These are phyloP conservation scores for Halophytophthora batemanensis DNA, from an alignment of 352 stramenopile genomes.

Conservation along the genomic window DNA sequence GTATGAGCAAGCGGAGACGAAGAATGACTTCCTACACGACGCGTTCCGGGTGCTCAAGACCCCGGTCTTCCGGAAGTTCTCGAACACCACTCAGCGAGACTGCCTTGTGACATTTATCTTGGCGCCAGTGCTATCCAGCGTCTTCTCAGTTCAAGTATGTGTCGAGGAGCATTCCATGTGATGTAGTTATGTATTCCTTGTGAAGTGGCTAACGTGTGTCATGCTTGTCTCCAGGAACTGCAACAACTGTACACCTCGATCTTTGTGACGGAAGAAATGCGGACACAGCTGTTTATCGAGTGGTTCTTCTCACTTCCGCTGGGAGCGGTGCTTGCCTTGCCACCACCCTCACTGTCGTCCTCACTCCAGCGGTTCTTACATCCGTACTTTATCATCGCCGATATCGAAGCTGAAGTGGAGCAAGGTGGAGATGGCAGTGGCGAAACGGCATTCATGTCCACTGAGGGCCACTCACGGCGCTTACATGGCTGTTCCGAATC, in stretches of 20 bases:
- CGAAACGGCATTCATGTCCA: constrained; percentile 20
- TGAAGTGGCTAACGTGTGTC: constrained; percentile 9
- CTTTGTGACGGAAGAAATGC: constrained; percentile 48
- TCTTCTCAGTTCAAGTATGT: constrained; percentile 78
- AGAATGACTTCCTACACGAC: constrained; percentile 55
- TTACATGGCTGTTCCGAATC: constrained; percentile 36
- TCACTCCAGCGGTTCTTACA: constrained; percentile 77
- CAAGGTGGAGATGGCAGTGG: constrained; percentile 26
- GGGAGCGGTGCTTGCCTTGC: constrained; percentile 50
- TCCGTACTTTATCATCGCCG: constrained; percentile 43
- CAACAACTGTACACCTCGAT: constrained; percentile 56
- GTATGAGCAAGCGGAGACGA: constrained; percentile 54
- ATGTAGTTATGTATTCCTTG: background rate
- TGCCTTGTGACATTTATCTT: constrained; percentile 65
- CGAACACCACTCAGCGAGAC: constrained; percentile 25
- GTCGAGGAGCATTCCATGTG: background rate
- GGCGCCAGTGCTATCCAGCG: constrained; percentile 66
- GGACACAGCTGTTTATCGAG: constrained; percentile 67
- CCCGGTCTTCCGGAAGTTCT: constrained; percentile 50
- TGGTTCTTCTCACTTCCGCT: constrained; percentile 83
- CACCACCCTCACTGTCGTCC: constrained; percentile 61
- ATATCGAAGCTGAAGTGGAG: constrained; percentile 33
- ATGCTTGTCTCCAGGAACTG: constrained; percentile 40
- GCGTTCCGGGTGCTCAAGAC: constrained; percentile 40
- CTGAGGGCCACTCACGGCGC: constrained; percentile 26